Evolutionary conservation across 2,329 filamentous ascomycete genomes (phyloP), one percentile per base, ranked within the genome.

Genomic region (Cercospora zeina): DNA sequence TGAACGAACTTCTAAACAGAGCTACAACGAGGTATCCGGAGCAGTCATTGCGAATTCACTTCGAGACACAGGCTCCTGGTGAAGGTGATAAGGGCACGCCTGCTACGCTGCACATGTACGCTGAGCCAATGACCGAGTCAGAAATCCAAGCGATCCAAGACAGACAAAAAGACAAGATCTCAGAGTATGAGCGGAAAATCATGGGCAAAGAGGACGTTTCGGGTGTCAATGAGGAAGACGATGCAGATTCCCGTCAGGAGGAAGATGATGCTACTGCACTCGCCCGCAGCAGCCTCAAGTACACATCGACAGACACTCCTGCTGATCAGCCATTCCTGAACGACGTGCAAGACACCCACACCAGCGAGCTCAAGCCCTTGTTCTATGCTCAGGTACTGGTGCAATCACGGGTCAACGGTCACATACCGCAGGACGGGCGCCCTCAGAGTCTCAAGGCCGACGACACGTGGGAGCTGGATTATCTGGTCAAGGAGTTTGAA

Each of bases 21-120:
- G 92, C 90, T 4, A 91, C 89, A 0, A 77, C 83, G 45, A 86
- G 83, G 66, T 97, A 88, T 71, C 95, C 95, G 0, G 81, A 88
- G 47, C 82, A 84, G 62, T 70, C 67, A 19, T 54, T 74, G 58
- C 64, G 72, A 16, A 62, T 74, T 10, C 70, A 72, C 39, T 74
- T 74, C 84, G 90, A 62, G 79, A 83, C 59, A 72, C 55, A 55
- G 34, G 71, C 10, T 78, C 54, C 54, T 19, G 50, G 51, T 19
- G 50, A 27, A 79, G 1, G 81, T 80, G 59, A 55, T 24, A 61
- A 66, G 45, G 60, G 55, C 27, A 61, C 67, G 39, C 64, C 67
- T 8, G 66, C 7, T 84, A 89, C 89, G 69, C 93, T 96, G 85
- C 93, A 96, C 72, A 86, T 97, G 58, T 96, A 96, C 72, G 93